phyloP scores from a whole-genome alignment of 345 rosid species.

The Turritis glabra region DNA sequence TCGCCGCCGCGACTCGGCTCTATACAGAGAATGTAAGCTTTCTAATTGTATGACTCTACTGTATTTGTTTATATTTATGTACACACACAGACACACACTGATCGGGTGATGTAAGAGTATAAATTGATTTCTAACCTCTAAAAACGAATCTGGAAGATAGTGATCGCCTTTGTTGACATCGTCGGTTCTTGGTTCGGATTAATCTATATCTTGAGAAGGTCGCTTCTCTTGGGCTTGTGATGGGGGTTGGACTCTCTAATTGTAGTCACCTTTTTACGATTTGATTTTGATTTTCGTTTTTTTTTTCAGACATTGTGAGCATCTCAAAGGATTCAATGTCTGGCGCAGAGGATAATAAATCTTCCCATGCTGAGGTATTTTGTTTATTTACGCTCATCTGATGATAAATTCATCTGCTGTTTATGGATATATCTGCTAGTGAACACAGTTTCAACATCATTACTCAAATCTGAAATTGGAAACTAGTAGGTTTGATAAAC shows the following conservation, averaged over 20 bases:
- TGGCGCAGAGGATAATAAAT: constrained; percentile 49
- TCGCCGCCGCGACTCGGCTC: constrained; percentile 20
- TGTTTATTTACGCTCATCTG: background rate
- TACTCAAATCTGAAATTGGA: background rate
- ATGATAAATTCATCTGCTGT: background rate
- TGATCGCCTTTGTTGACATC: constrained; percentile 9
- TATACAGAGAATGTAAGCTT: constrained; percentile 39
- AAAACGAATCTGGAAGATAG: background rate
- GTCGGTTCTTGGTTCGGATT: background rate
- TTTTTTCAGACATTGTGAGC: background rate
- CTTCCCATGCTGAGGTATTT: constrained; percentile 58
- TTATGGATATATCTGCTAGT: background rate
- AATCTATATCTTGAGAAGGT: background rate
- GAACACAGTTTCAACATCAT: background rate
- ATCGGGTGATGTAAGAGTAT: background rate
- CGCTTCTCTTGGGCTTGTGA: background rate
- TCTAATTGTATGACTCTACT: background rate
- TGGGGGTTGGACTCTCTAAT: background rate
- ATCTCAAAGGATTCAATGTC: constrained; percentile 48
- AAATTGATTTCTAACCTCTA: background rate
- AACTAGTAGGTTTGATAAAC: constrained; percentile 5
- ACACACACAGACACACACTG: no score
- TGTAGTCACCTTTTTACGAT: background rate
- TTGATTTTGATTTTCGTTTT: background rate
- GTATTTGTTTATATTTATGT: background rate